Evolutionary conservation across 1,284 basidiomycete genomes (phyloP), one percentile per base, ranked within the genome.

Genomic region (Peniophora sp.): DNA sequence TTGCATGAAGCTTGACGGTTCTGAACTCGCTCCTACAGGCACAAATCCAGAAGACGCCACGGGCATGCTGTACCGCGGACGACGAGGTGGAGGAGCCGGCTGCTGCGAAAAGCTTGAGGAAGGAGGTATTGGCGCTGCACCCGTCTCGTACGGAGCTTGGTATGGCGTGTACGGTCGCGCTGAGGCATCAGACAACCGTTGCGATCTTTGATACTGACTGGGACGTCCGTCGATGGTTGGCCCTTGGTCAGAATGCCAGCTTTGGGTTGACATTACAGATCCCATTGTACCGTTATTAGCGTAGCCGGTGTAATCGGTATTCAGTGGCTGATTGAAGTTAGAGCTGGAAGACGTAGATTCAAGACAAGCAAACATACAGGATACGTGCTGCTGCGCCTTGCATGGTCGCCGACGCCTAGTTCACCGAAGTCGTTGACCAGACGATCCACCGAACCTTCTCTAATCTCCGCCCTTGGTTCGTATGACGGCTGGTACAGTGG

Each of bases 401-500:
- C 69, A 52, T 66, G 62, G 50, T 74, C 72, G 47, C 70, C 66
- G n/a, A 88, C 62, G 14, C 74, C 74, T 54, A 91, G 69, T 56
- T 88, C 83, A 17, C 76, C 76, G 55, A 90, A 84, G 45, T 83
- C 81, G 52, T 75, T 77, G 14, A 75, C 64, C 10, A 88, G 52
- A 44, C 72, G 68, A 55, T 86, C 79, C 23, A 83, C 60, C 11
- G 72, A 65, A 19, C 73, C 65, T 43, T 59, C 50, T 22, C 38
- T n/a, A 8, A 41, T 41, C 27, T 32, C 55, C n/a, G 51, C 47
- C 27, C 47, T 54, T 43, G 55, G 57, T 23, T 74, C 85, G 59
- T 91, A 91, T 1, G 83, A 78, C 0, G 89, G 78, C 34, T 77
- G 77, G 62, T 91, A 91, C n/a, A 90, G 69, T 59, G 87, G 81